Base-by-base conservation (phyloP, 2,329 filamentous ascomycete genomes). In the Clonostachys solani region DNA sequence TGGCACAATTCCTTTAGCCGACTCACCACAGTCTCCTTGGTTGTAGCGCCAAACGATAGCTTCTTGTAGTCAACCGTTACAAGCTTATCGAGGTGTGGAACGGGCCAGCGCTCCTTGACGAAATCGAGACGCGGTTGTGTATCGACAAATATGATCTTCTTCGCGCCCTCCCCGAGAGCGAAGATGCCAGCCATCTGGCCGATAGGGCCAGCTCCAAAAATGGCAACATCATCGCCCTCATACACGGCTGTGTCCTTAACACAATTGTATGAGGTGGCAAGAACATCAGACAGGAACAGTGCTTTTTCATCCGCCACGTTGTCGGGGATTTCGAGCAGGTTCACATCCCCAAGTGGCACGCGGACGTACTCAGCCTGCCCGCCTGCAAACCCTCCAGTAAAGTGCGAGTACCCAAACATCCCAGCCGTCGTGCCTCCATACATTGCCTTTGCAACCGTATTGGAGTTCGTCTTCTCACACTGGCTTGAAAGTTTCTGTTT, bases 351-450 rank as follows among this genome's bases (percentile, higher is more conserved):
- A 33, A 84, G 80, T 0, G 91, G 89, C 8, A 95, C 89, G 8
- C 90, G 80, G 1, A 92, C 85, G 58, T 90, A 95, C 67, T 95
- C 91, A 5, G 89, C 87, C 65, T 95, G 91, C 0, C 90, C 90
- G 43, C 91, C 89, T 1, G 89, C 89, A 60, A 92, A 95, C 0
- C 91, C 91, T 7, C 89, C 90, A 0, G 87, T 91, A 60, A 95
- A 89, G 59, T 90, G 85, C 4, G 81, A 83, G 59, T 87, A 88
- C 2, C 85, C 84, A 57, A 88, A 87, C 53, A 88, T 83, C 16
- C 83, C 90, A 1, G 87, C 78, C 5, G 89, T 92, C 44, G 83
- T 77, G 3, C 83, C 82, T 12, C 90, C 90, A 60, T 94, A 95
- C 83, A 95, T 85, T 46, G 77, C 81, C 54, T 87, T 84, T 52